Base-by-base conservation (phyloP, 2,329 filamentous ascomycete genomes). In the Fusarium lyarnte region DNA sequence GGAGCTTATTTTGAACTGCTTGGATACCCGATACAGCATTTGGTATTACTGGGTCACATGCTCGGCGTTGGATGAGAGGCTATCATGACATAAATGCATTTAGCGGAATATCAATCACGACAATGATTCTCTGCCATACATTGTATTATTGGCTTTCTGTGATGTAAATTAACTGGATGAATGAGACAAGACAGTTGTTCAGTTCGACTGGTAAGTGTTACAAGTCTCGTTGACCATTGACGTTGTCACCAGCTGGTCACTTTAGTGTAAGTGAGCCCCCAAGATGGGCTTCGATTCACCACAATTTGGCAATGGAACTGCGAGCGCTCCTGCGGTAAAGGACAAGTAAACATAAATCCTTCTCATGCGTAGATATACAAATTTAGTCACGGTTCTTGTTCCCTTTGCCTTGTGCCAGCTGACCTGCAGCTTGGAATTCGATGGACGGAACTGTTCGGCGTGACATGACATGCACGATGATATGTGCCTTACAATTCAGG, bases 11-110 rank as follows among this genome's bases (percentile, higher is more conserved):
- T 73, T 67, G 65, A 69, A 72, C 73, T 73, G 70, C 73, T 77
- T 78, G 78, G 76, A 82, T 81, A 80, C 79, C 78, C 79, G 73
- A 76, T 75, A 72, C 70, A 77, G 72, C 68, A 77, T 74, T 75
- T 74, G 74, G 74, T 71, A 77, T 64, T 63, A 59, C 58, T 69
- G 73, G 71, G 62, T 69, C 58, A 73, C 60, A 63, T 70, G 63
- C 73, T 76, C 52, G 79, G 76, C 75, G 76, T 79, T 77, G 72
- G 69, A 65, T 70, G 69, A 74, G 59, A 73, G 71, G 67, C 60
- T 65, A 77, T 76, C 71, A 77, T 76, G 68, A 75, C 60, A 74
- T 53, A 41, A 39, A 41, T 62, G 60, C 66, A 61, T 69, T 64
- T 60, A 64, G 69, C 55, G 70, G 72, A 62, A 69, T 72, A 76